phyloP scores from a whole-genome alignment of 345 rosid genomes.

The Citrus cavaleriei region DNA sequence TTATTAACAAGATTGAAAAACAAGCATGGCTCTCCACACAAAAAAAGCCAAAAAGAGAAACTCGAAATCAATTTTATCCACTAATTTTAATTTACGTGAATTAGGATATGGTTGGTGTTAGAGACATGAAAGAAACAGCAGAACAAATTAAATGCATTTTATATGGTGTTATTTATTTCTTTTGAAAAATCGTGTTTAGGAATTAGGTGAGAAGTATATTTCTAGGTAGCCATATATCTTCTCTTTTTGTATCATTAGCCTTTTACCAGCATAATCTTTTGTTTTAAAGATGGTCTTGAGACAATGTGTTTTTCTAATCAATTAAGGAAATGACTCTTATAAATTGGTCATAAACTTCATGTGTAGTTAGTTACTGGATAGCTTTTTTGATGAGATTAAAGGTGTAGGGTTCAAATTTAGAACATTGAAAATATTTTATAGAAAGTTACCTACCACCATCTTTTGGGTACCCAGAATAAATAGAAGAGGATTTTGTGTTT shows the following conservation, averaged over 20 bases:
- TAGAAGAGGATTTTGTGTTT: conserved; percentile 12
- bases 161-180: conserved; percentile 15
- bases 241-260: conserved; percentile 22
- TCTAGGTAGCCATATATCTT: conserved; percentile 35
- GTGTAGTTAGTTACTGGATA: conserved; percentile 41
- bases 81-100: conserved; percentile 11
- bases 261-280: conserved; percentile 16
- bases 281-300: conserved; percentile 13
- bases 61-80: background rate
- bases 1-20: conserved; percentile 4
- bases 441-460: conserved; percentile 42
- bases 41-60: conserved; percentile 22
- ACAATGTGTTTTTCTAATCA: conserved; percentile 23
- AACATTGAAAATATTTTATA: conserved; percentile 7
- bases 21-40: background rate
- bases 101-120: conserved; percentile 35
- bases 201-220: conserved; percentile 47
- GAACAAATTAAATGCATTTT: conserved; percentile 48
- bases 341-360: conserved; percentile 18
- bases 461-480: conserved; percentile 4
- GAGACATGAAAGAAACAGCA: conserved; percentile 53
- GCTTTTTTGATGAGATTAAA: conserved; percentile 19
- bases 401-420: conserved; percentile 21
- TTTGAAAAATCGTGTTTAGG: conserved; percentile 18
- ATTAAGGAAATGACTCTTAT: conserved; percentile 14